These are phyloP conservation scores for Mercurialis annua DNA, from an alignment of 345 rosid species.

Conservation along the genomic window DNA sequence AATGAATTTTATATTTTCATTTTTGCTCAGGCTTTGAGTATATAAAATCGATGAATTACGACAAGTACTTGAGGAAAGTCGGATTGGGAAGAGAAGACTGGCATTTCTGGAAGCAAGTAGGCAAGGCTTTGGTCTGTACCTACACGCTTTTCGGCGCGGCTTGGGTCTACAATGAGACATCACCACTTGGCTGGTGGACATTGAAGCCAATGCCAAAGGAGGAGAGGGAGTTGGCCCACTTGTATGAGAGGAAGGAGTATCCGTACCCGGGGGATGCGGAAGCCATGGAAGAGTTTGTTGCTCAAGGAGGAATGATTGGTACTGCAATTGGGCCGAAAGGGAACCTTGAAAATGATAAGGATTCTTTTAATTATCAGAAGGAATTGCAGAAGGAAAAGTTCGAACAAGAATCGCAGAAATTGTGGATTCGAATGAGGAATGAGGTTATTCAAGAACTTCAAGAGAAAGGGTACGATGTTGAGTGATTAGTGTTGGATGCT, in stretches of 20 bases:
- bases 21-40: slow-evolving; percentile 44
- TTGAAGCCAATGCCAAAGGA: slow-evolving; percentile 83
- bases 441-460: slow-evolving; percentile 79
- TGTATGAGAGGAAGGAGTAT: slow-evolving; percentile 72
- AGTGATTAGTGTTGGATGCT: slow-evolving; percentile 24
- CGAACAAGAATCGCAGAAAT: slow-evolving; percentile 66
- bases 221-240: slow-evolving; percentile 66
- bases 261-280: slow-evolving; percentile 85
- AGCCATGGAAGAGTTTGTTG: slow-evolving; percentile 88
- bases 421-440: slow-evolving; percentile 89
- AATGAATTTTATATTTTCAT: neutral
- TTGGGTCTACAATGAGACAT: slow-evolving; percentile 76
- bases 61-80: slow-evolving; percentile 56
- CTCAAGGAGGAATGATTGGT: slow-evolving; percentile 78
- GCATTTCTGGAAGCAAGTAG: slow-evolving; percentile 75
- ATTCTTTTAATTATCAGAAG: slow-evolving; percentile 48
- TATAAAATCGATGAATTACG: slow-evolving; percentile 48
- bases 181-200: slow-evolving; percentile 93
- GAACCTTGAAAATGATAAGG: slow-evolving; percentile 48
- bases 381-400: slow-evolving; percentile 67
- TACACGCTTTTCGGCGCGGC: slow-evolving; percentile 64
- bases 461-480: slow-evolving; percentile 74
- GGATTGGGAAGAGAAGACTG: slow-evolving; percentile 69
- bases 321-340: slow-evolving; percentile 74
- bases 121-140: slow-evolving; percentile 71